Evolutionary conservation across 2,329 filamentous ascomycete species (phyloP).

Genomic region (Aureobasidium uvarum): DNA sequence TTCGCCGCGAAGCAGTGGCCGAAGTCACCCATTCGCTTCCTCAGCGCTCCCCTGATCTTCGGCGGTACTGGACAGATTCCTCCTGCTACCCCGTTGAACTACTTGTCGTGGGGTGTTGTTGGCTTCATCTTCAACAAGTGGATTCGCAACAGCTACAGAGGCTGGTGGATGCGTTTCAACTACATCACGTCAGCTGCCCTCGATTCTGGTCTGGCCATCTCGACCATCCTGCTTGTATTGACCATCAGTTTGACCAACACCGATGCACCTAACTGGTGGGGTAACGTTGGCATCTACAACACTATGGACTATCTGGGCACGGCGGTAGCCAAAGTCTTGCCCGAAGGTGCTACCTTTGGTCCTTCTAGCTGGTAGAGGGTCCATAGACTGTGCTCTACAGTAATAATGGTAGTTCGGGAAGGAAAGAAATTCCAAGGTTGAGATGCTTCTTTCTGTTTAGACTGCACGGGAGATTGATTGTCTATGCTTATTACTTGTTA

Average conservation of each 20-base stretch:
- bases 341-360: slow-evolving; percentile 22
- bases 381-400: neutral
- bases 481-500: neutral
- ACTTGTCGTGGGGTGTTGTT: slow-evolving; percentile 81
- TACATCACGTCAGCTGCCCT: slow-evolving; percentile 84
- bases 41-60: slow-evolving; percentile 65
- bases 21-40: slow-evolving; percentile 27
- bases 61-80: slow-evolving; percentile 84
- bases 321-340: slow-evolving; percentile 30
- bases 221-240: slow-evolving; percentile 81
- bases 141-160: slow-evolving; percentile 64
- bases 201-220: slow-evolving; percentile 78
- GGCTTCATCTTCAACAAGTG: slow-evolving; percentile 81
- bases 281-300: slow-evolving; percentile 63
- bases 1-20: slow-evolving; percentile 23
- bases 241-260: slow-evolving; percentile 79
- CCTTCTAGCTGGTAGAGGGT: slow-evolving; percentile 18
- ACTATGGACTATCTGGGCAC: slow-evolving; percentile 33
- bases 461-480: neutral
- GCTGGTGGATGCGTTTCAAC: slow-evolving; percentile 89
- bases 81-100: slow-evolving; percentile 76
- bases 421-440: no score
- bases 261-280: slow-evolving; percentile 79
- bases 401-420: no score
- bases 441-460: neutral